Evolutionary conservation across 176 grass and related monocot genomes (phyloP).

Genomic region (Musa itinerans): DNA sequence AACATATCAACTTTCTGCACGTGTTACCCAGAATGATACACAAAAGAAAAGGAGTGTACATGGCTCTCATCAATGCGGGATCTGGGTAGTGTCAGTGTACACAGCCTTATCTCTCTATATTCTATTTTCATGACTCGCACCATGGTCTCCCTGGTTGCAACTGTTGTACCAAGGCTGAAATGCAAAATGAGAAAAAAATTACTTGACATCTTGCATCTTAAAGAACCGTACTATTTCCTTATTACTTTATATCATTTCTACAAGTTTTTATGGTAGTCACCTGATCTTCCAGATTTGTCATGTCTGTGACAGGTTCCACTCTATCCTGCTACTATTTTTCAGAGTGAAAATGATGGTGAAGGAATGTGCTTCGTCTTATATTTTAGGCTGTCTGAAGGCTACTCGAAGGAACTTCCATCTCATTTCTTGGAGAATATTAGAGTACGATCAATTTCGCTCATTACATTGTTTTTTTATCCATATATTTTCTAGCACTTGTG

Average conservation of each 20-base stretch:
- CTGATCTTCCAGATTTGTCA: neutral
- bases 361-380: constrained; percentile 14
- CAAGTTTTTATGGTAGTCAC: neutral
- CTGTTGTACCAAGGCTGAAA: no score
- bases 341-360: constrained; percentile 17
- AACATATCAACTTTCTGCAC: no score
- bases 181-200: no score
- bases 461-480: neutral
- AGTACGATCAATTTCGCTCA: neutral
- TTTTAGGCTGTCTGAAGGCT: constrained; percentile 20
- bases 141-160: no score
- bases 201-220: neutral
- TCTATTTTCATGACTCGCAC: no score
- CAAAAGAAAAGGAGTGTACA: no score
- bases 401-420: constrained; percentile 14
- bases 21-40: neutral
- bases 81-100: no score
- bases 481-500: no score
- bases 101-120: no score
- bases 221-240: neutral
- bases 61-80: no score
- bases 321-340: constrained; percentile 18
- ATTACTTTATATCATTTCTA: neutral
- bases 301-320: constrained; percentile 12
- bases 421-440: constrained; percentile 16